Base-by-base conservation (phyloP, 2,329 filamentous ascomycete species). In the Ophiostoma piceae region DNA sequence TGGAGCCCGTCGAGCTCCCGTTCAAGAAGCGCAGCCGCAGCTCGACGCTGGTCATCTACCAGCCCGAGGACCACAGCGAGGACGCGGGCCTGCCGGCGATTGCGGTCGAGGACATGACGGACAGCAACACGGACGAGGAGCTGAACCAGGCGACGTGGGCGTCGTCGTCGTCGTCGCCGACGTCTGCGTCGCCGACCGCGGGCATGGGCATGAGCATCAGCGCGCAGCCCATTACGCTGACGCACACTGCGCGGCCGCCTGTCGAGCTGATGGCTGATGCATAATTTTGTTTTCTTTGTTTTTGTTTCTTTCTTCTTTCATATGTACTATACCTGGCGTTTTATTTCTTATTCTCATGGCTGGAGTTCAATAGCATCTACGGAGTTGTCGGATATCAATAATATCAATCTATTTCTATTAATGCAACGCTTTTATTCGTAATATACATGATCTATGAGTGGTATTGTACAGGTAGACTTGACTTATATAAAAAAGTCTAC, bases 61-160 rank as follows among this genome's bases (percentile, higher is more conserved):
- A 86, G 74, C 87, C 88, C 0, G 80, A 81, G n/a, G 82, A 84
- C 72, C 81, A 85, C 73, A 84, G 84, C 26, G 80, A 78, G 70
- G 84, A 82, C 76, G 83, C 85, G 5, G 81, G 83, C 66, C 78
- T 90, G 74, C 88, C 88, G 2, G 87, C 86, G 51, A 88, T 90
- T 72, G 84, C 86, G 51, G 87, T 90, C 14, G 87, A 90, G 75
- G 88, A 90, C 76, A 87, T 88, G 82, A 89, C 87, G 16, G 85
- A 87, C 72, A 84, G 82, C 72, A 83, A 83, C 1, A 79, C 80
- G 39, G 85, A 87, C 73, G 84, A 82, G 72, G 83, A 83, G 1
- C 51, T 60, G 43, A 51, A 67, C 69, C 60, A 39, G 32, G 69
- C 69, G 41, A 71, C 70, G 1, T 68, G 68, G 68, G 26, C 32